A percentile compares a stretch with the other conserved stretches of the same genome.
Evolutionary conservation across 805 yeast genomes (phyloP).

Genomic region (Ascoidea rubescens): DNA sequence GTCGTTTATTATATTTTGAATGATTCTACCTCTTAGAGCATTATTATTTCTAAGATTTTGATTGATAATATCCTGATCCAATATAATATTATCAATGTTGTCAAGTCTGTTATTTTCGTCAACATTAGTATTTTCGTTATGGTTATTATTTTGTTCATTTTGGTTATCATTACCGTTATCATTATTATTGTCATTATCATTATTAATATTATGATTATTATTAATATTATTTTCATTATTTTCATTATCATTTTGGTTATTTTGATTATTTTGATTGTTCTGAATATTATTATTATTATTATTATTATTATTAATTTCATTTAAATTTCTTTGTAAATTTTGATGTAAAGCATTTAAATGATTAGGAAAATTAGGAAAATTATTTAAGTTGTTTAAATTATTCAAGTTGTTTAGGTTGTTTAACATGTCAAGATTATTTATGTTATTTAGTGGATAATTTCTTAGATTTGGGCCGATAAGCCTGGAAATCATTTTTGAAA

Average conservation of each 20-base stretch:
- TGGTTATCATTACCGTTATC: constrained; percentile 13
- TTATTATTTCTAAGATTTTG: neutral
- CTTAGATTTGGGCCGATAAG: constrained; percentile 33
- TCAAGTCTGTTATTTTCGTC: constrained; percentile 10
- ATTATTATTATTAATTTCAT: neutral
- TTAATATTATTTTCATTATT: constrained; percentile 8
- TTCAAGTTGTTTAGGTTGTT: neutral
- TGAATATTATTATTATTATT: too few species aligned
- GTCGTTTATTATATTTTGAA: neutral
- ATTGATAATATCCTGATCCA: neutral
- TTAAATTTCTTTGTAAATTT: constrained; percentile 1
- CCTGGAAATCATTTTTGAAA: constrained; percentile 38
- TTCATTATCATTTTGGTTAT: neutral
- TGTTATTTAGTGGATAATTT: neutral
- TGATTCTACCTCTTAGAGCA: neutral
- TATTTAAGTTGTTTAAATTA: too few species aligned
- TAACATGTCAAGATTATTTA: too few species aligned
- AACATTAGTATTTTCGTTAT: constrained; percentile 4
- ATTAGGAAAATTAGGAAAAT: too few species aligned
- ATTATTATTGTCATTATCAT: constrained; percentile 8
- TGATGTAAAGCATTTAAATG: too few species aligned
- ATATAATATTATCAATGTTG: constrained; percentile 2
- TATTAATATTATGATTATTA: constrained; percentile 13
- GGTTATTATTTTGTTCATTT: constrained; percentile 5
- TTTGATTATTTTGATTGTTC: neutral